Base-by-base conservation (phyloP, 2,329 filamentous ascomycete genomes). In the Pestalotiopsis fici region DNA sequence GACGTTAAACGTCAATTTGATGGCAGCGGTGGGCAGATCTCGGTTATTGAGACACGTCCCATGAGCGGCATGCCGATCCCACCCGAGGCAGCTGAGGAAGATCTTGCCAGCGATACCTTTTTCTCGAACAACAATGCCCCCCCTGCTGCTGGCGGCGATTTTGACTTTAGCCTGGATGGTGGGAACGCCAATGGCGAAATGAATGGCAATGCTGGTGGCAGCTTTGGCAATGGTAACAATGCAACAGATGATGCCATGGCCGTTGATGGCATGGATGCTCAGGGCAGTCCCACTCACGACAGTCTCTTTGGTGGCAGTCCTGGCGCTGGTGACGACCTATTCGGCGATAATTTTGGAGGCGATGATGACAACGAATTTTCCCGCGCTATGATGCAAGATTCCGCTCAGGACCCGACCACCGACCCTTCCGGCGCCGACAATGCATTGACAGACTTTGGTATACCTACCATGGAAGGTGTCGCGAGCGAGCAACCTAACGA, bases 281-380 rank as follows among this genome's bases (percentile, higher is more conserved):
- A 76, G 83, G 90, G 73, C 84, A 89, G 90, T 47, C 93, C 91
- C 0, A 88, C 90, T 12, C 92, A 95, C 69, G 87, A 89, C 71
- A 97, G 93, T 60, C 83, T 98, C 0, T 98, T 98, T 75, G 92
- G 89, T 12, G 92, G 92, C 0, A 94, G 93, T 72, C 89, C 90
- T 23, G 81, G 81, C 23, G 89, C 87, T 0, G 94, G 94, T 59
- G 97, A 94, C 2, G 76, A 78, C 66, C 84, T 99, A 1, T 99
- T 98, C 77, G 96, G 95, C 2, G 94, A 97, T 71, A 91, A 87
- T 65, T 97, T 94, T 76, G 92, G 88, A 0, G 90, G 92, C 13
- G 94, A 97, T 56, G 94, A 97, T 54, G 94, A 97, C 67, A 91
- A 94, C 72, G 93, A 95, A 71, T 94, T 97, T 72, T 91, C 90